phyloP scores from a whole-genome alignment of 306 rosid genomes.

The Ziziphus jujuba region DNA sequence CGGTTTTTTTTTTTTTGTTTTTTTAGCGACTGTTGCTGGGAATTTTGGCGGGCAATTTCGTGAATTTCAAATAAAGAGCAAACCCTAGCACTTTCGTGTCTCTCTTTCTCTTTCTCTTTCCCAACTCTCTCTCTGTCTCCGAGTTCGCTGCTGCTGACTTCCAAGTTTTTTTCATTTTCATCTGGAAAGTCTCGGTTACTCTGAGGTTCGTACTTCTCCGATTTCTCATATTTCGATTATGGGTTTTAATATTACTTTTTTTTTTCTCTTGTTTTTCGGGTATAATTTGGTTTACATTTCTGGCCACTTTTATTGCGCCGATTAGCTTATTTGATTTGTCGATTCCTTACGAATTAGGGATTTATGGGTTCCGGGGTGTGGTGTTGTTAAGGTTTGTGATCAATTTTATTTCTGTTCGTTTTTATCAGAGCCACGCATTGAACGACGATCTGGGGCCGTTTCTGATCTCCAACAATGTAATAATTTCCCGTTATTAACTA shows the following conservation, averaged over 20 bases:
- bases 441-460: background rate
- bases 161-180: background rate
- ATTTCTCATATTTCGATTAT: background rate
- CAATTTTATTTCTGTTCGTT: background rate
- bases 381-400: background rate
- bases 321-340: background rate
- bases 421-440: background rate
- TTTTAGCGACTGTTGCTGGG: slow-evolving; percentile 26
- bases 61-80: slow-evolving; percentile 55
- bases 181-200: background rate
- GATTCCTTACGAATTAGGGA: background rate
- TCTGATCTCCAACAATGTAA: slow-evolving; percentile 19
- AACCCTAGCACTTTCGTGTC: slow-evolving; percentile 56
- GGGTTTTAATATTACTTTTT: background rate
- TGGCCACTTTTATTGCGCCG: background rate
- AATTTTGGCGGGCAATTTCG: slow-evolving; percentile 75
- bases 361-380: background rate
- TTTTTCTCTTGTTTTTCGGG: no score
- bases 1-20: slow-evolving; percentile 8
- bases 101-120: background rate
- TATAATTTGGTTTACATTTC: background rate
- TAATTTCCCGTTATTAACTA: background rate
- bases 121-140: slow-evolving; percentile 3
- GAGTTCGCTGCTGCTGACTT: slow-evolving; percentile 7
- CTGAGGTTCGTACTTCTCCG: slow-evolving; percentile 16